Evolutionary conservation across 2,329 filamentous ascomycete genomes (phyloP).

Genomic region (Fusarium domesticum): DNA sequence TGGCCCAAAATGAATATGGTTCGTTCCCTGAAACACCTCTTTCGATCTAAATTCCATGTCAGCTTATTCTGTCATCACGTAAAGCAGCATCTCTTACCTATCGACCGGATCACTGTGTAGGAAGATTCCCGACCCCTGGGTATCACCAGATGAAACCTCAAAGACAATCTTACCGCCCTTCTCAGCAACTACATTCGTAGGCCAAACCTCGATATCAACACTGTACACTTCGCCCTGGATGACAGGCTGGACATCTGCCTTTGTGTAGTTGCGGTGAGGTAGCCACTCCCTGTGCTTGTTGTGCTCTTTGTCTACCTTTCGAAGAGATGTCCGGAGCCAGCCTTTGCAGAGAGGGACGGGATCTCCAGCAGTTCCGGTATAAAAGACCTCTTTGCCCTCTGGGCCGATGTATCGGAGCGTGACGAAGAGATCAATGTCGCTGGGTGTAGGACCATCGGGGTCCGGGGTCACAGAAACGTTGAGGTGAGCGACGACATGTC

Average conservation of each 20-base stretch:
- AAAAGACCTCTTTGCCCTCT: slow-evolving; percentile 55
- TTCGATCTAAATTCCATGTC: slow-evolving; percentile 10
- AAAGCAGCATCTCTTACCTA: slow-evolving; percentile 30
- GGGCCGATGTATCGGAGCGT: slow-evolving; percentile 58
- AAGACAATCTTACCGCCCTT: slow-evolving; percentile 52
- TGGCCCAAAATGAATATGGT: slow-evolving; percentile 52
- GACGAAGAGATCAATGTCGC: slow-evolving; percentile 62
- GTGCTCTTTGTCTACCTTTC: slow-evolving; percentile 51
- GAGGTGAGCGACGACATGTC: slow-evolving; percentile 62
- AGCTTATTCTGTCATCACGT: not conserved
- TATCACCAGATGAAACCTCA: slow-evolving; percentile 55
- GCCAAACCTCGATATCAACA: slow-evolving; percentile 64
- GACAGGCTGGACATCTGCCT: slow-evolving; percentile 54
- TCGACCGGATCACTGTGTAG: slow-evolving; percentile 50
- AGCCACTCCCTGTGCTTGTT: slow-evolving; percentile 52
- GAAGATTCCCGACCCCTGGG: slow-evolving; percentile 58
- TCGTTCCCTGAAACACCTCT: slow-evolving; percentile 41
- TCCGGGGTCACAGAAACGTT: slow-evolving; percentile 61
- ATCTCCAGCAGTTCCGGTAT: slow-evolving; percentile 65
- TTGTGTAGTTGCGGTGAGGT: slow-evolving; percentile 56
- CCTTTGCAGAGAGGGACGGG: slow-evolving; percentile 61
- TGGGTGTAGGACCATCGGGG: slow-evolving; percentile 35
- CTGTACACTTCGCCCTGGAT: slow-evolving; percentile 53
- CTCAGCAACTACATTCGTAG: slow-evolving; percentile 55
- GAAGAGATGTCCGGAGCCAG: slow-evolving; percentile 58